Evolutionary conservation across 345 rosid species (phyloP).

Genomic region (Camelina neglecta): DNA sequence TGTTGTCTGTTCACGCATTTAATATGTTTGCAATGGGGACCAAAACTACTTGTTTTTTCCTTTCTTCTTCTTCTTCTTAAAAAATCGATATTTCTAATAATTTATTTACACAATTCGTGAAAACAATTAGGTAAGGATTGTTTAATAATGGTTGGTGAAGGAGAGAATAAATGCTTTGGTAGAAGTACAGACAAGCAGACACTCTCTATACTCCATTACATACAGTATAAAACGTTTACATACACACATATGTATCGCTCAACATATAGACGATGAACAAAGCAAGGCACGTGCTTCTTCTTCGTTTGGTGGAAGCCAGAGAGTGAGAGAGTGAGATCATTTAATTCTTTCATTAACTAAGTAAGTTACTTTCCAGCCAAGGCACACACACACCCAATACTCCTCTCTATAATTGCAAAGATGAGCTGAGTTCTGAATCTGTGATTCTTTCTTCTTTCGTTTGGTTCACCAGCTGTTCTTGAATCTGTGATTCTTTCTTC

Average conservation of each 20-base stretch:
- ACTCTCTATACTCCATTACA: constrained; percentile 28
- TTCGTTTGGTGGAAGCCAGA: constrained; percentile 45
- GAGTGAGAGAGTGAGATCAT: constrained; percentile 14
- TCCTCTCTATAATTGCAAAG: constrained; percentile 22
- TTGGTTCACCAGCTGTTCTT: constrained; percentile 12
- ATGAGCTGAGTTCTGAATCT: constrained; percentile 10
- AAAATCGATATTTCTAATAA: not conserved
- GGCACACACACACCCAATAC: constrained; percentile 20
- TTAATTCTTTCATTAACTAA: constrained; percentile 20
- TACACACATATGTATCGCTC: not conserved
- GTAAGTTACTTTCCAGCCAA: constrained; percentile 42
- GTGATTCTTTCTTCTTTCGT: constrained; percentile 16
- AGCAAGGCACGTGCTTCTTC: constrained; percentile 43
- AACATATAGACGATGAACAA: constrained; percentile 30
- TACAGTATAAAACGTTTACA: not conserved
- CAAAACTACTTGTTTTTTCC: constrained; percentile 13
- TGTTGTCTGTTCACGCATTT: constrained; percentile 20
- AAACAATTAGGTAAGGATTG: constrained; percentile 22
- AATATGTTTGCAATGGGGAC: constrained; percentile 41
- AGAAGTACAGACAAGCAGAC: constrained; percentile 45
- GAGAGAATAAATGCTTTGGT: constrained; percentile 48
- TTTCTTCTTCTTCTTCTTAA: not conserved
- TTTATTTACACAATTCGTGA: not conserved
- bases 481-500: constrained; percentile 16
- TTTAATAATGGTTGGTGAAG: constrained; percentile 38